Conservation (phyloP, 73 alveolate species). For the Uronychia setigera region DNA sequence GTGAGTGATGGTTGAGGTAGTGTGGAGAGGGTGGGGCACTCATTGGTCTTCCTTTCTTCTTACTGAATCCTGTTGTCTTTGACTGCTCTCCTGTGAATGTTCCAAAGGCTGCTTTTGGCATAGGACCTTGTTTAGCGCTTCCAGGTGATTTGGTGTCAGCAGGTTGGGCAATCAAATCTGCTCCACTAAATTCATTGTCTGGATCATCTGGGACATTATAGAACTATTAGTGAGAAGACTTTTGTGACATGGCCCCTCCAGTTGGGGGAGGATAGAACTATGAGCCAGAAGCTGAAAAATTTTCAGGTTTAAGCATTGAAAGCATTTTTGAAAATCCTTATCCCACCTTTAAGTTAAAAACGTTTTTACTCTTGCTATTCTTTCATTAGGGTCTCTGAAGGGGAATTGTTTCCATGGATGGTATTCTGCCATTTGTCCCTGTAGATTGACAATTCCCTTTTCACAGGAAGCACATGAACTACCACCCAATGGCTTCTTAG, state of each 20-base stretch:
- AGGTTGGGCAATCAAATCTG: not conserved
- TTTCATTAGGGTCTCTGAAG: constrained; percentile 83
- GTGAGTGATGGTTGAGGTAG: too few relatives aligned
- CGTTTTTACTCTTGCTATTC: constrained; percentile 51
- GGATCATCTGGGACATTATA: not conserved
- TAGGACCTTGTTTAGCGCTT: not conserved
- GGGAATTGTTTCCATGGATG: constrained; percentile 87
- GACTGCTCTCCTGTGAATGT: not conserved
- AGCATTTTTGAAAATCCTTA: constrained; percentile 90
- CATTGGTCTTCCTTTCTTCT: too few relatives aligned
- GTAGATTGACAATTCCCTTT: constrained; percentile 72
- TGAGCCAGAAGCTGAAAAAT: not conserved
- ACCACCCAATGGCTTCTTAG: constrained; percentile 88
- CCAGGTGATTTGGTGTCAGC: not conserved
- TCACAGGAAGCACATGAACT: constrained; percentile 88
- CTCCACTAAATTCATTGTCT: not conserved
- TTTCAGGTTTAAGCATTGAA: constrained; percentile 81
- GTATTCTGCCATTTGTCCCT: constrained; percentile 71
- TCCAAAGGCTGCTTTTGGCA: not conserved
- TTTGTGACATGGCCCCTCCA: not conserved
- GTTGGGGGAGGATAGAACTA: not conserved
- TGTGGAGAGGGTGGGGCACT: too few relatives aligned
- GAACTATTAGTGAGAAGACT: not conserved
- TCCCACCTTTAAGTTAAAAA: constrained; percentile 50
- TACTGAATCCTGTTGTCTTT: too few relatives aligned